phyloP scores from a whole-genome alignment of 1,284 basidiomycete species.

The Cystobasidium slooffiae region DNA sequence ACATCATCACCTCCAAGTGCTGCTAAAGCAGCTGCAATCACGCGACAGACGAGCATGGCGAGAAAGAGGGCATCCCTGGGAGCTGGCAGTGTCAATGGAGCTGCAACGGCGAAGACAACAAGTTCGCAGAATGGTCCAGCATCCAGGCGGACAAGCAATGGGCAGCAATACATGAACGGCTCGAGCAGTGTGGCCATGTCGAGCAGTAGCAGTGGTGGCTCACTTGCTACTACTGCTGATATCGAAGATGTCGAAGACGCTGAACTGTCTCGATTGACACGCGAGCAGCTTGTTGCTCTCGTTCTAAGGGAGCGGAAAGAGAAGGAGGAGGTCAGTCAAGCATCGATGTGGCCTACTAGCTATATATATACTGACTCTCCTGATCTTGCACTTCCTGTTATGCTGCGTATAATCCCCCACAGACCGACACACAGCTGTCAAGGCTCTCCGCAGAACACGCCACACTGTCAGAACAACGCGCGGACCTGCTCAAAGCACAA shows the following conservation, averaged over 20 bases:
- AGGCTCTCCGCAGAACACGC: constrained; percentile 10
- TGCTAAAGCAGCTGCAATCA: constrained; percentile 7
- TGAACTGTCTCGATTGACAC: constrained; percentile 28
- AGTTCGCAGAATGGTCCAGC: not conserved
- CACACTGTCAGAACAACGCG: constrained; percentile 10
- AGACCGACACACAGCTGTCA: constrained; percentile 19
- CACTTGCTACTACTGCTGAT: not conserved
- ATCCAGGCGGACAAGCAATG: not conserved
- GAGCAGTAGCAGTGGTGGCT: constrained; percentile 3
- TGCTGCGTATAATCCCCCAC: not conserved
- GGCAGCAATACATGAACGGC: constrained; percentile 1
- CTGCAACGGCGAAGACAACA: not conserved
- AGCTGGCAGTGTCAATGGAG: not conserved
- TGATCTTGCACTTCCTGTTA: constrained; percentile 18
- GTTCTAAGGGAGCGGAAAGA: constrained; percentile 30
- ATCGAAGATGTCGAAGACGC: not conserved
- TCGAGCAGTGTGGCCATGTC: constrained; percentile 8
- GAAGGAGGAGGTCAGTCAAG: constrained; percentile 28
- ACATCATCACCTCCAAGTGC: constrained; percentile 12
- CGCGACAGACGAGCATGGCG: constrained; percentile 11
- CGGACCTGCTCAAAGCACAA: constrained; percentile 27
- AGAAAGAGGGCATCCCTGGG: not conserved
- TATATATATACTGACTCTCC: not conserved
- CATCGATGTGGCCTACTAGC: constrained; percentile 21
- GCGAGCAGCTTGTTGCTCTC: constrained; percentile 44